Evolutionary conservation across 805 yeast species (phyloP).

Genomic region (Saturnispora halmiae): DNA sequence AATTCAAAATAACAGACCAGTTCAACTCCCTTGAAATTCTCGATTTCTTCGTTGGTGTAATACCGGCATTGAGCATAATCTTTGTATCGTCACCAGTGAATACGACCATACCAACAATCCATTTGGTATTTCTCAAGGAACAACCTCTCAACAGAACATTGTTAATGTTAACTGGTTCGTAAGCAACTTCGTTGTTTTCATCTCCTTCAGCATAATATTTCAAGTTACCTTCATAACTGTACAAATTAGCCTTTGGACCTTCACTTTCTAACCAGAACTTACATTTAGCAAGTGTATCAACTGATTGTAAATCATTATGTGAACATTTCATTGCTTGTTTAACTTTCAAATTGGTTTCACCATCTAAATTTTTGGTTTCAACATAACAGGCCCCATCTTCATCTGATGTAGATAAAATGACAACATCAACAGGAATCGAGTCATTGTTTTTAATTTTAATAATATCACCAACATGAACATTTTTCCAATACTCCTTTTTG

Average conservation of each 20-base stretch:
- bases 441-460: constrained; percentile 60
- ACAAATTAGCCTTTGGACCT: constrained; percentile 74
- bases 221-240: constrained; percentile 66
- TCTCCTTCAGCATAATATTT: constrained; percentile 36
- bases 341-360: constrained; percentile 70
- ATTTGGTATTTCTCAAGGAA: constrained; percentile 68
- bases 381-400: constrained; percentile 59
- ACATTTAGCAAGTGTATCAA: constrained; percentile 39
- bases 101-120: constrained; percentile 70
- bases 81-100: constrained; percentile 77
- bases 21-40: constrained; percentile 67
- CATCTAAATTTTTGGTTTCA: constrained; percentile 77
- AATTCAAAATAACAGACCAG: constrained; percentile 59
- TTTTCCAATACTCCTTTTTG: constrained; percentile 55
- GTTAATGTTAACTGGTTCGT: constrained; percentile 63
- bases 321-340: constrained; percentile 64
- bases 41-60: constrained; percentile 69
- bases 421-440: constrained; percentile 69
- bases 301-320: constrained; percentile 28
- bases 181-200: constrained; percentile 29
- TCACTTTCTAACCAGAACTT: constrained; percentile 70
- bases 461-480: constrained; percentile 66
- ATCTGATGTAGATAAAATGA: constrained; percentile 59
- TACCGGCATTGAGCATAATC: constrained; percentile 73
- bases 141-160: constrained; percentile 69